A percentile compares a stretch with the other conserved stretches of the same genome.
Evolutionary conservation across 1,284 basidiomycete species (phyloP).

Genomic region (Somion occarium): DNA sequence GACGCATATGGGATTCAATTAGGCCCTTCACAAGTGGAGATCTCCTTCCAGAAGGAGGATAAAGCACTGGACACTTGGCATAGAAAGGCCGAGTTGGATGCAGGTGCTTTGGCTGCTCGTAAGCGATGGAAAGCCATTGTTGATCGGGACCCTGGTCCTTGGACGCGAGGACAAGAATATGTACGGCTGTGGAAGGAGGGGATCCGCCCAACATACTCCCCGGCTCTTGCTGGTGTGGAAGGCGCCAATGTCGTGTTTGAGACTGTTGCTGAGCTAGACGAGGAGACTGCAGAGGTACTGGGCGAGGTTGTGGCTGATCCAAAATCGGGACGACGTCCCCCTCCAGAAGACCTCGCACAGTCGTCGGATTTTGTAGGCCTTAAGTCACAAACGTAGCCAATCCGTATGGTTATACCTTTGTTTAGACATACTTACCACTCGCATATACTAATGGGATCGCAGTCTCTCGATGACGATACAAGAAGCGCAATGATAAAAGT

Average conservation of each 20-base stretch:
- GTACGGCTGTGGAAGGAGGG: slow-evolving; percentile 67
- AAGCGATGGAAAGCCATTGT: slow-evolving; percentile 75
- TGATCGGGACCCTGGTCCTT: slow-evolving; percentile 39
- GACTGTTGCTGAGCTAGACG: not conserved
- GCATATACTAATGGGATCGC: not conserved
- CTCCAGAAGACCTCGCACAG: not conserved
- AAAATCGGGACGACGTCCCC: too few relatives aligned
- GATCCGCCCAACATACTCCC: slow-evolving; percentile 58
- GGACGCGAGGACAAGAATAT: slow-evolving; percentile 69
- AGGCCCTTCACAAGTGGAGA: slow-evolving; percentile 55
- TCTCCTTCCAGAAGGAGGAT: slow-evolving; percentile 59
- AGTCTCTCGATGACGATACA: not conserved
- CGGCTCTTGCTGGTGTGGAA: slow-evolving; percentile 38
- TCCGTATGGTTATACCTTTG: not conserved
- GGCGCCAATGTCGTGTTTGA: slow-evolving; percentile 3
- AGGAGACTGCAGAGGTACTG: too few relatives aligned
- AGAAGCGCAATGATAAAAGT: slow-evolving; percentile 4
- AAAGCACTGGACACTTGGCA: slow-evolving; percentile 56
- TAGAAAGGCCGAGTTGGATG: slow-evolving; percentile 49
- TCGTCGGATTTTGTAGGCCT: not conserved
- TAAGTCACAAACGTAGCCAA: not conserved
- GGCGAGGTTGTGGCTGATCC: too few relatives aligned
- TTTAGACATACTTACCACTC: slow-evolving; percentile 1
- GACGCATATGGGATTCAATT: slow-evolving; percentile 74
- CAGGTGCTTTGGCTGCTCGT: slow-evolving; percentile 55